phyloP scores from a whole-genome alignment of 768 basidiomycete genomes.

The Mycena alexandri region DNA sequence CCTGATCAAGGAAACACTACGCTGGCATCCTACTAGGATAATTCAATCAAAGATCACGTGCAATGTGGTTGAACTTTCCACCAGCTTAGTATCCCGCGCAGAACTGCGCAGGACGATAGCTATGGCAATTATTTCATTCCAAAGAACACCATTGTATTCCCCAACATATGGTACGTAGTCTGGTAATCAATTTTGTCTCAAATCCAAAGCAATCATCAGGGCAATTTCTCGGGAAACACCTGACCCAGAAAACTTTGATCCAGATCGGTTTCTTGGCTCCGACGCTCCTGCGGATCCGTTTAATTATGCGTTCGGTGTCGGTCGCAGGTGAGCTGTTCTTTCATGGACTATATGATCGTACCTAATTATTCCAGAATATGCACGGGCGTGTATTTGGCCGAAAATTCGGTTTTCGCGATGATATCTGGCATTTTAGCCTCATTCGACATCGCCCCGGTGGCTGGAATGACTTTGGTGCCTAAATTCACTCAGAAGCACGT shows the following conservation, averaged over 20 bases:
- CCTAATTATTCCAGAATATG: not conserved
- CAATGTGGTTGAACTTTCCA: not conserved
- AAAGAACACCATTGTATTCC: constrained; percentile 1
- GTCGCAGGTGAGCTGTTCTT: constrained; percentile 3
- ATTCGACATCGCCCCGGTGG: not conserved
- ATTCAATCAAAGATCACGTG: not conserved
- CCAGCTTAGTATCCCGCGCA: not conserved
- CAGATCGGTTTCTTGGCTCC: not conserved
- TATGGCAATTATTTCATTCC: constrained; percentile 2
- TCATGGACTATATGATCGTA: too few relatives aligned
- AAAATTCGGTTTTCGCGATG: not conserved
- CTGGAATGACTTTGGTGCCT: not conserved
- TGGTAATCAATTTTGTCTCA: not conserved
- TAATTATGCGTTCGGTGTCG: not conserved
- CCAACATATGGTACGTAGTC: constrained; percentile 9
- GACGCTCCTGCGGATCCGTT: not conserved
- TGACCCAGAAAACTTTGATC: not conserved
- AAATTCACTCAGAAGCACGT: too few relatives aligned
- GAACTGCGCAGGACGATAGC: constrained; percentile 3
- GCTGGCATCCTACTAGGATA: constrained; percentile 37
- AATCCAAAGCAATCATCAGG: not conserved
- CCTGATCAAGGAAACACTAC: constrained; percentile 36
- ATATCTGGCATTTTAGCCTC: not conserved
- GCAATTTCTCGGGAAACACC: not conserved
- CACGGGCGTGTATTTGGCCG: not conserved